Conservation (phyloP, 306 rosid species). For the Prunus kanzakura region DNA sequence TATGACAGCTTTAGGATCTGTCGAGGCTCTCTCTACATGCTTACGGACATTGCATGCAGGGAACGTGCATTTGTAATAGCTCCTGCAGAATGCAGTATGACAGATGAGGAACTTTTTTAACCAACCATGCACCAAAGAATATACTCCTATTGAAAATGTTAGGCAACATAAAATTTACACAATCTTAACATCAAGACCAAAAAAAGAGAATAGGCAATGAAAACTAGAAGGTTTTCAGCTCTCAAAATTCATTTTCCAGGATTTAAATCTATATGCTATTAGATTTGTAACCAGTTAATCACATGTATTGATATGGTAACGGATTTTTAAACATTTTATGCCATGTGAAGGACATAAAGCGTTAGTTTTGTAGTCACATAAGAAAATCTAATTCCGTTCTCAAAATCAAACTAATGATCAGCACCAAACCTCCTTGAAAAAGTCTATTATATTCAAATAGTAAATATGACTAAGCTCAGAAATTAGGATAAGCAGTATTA, state of each 20-base stretch:
- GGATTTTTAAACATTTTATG: too few species aligned
- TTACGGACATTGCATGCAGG: conserved; percentile 76
- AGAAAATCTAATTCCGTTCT: background rate
- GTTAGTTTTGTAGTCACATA: background rate
- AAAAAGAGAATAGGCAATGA: background rate
- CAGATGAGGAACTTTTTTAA: conserved; percentile 11
- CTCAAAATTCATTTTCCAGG: background rate
- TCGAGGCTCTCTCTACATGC: conserved; percentile 82
- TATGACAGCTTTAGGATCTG: conserved; percentile 85
- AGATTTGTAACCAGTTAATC: background rate
- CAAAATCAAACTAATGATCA: background rate
- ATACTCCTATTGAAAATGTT: background rate
- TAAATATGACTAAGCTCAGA: background rate
- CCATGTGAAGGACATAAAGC: too few species aligned
- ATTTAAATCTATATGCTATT: background rate
- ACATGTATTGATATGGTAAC: background rate
- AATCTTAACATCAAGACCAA: background rate
- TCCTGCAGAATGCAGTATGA: conserved; percentile 44
- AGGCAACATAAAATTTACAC: background rate
- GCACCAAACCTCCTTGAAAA: background rate
- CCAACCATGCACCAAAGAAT: background rate
- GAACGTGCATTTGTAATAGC: conserved; percentile 92
- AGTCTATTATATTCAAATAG: background rate
- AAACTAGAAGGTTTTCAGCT: background rate
- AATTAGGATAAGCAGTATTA: conserved; percentile 25